Base-by-base conservation (phyloP, 345 rosid species). In the Litchi chinensis region DNA sequence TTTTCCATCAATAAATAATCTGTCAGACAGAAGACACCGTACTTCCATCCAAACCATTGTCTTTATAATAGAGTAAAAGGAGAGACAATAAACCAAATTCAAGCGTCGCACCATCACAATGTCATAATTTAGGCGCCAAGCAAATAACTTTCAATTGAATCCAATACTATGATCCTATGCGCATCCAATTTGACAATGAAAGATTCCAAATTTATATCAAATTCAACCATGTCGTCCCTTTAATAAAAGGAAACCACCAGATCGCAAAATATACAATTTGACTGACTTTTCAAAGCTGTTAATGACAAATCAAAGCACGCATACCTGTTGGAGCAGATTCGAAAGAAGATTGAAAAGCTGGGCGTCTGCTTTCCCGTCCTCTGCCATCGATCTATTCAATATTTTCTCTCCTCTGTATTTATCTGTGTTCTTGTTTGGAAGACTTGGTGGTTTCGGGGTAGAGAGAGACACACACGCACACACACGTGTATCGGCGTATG, bases 281-380 rank as follows among this genome's bases (percentile, higher is more conserved):
- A 73, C 22, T 41, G 7, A 65, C 65, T 80, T 16, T 15, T 44
- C 19, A 60, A 65, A 26, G 15, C 52, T 68, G 59, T 54, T 54
- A 10, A 54, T 54, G 59, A 3, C 10, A 28, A 59, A 10, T n/a
- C 37, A 32, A 13, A 21, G 13, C 19, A 46, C 5, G 16, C 21
- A 8, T 40, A 86, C 98, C 90, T 92, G 90, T 64, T 92, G 95
- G 1, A 94, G 88, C 70, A 94, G 91, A 84, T 80, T 77, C 24
- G 92, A 87, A n/a, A 94, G 97, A 68, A 92, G 93, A 77, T 88
- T 83, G 79, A 92, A 91, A 21, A 94, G 85, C 83, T 90, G 93
- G 2, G 89, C 87, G 70, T 94, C 98, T 4, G 89, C 74, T 79
- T 82, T 86, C 0, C 85, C 88, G 24, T 74, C 79, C 5, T 60